Percentiles rank a stretch among this genome's conserved stretches.
These are phyloP conservation scores for Rubia balearica DNA, from an alignment of 305 asterid species.

Conservation along the genomic window DNA sequence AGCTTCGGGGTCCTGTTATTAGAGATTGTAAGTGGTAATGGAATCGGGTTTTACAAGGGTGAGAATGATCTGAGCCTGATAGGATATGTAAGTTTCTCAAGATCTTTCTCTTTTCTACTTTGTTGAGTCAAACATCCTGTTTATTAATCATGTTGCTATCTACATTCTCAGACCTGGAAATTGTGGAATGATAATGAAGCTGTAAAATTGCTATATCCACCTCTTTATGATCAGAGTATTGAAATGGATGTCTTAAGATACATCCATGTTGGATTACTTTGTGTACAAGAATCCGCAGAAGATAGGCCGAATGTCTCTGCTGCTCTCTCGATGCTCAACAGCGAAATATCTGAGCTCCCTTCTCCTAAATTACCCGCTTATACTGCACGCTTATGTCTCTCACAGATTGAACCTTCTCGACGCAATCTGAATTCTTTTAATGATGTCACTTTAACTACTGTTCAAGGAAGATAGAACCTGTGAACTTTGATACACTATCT, in stretches of 20 bases:
- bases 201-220: slow-evolving; percentile 1
- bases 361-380: slow-evolving; percentile 15
- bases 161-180: slow-evolving; percentile 17
- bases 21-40: slow-evolving; percentile 16
- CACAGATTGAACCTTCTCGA: background rate
- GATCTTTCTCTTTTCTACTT: background rate
- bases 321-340: slow-evolving; percentile 13
- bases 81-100: slow-evolving; percentile 7
- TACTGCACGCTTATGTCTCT: background rate
- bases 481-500: background rate
- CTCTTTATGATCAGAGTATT: background rate
- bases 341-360: slow-evolving; percentile 15
- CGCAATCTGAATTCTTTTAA: slow-evolving; percentile 5
- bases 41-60: background rate
- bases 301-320: slow-evolving; percentile 24
- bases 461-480: slow-evolving; percentile 11
- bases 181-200: slow-evolving; percentile 12
- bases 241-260: slow-evolving; percentile 25
- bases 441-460: background rate
- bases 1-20: slow-evolving; percentile 21
- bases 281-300: slow-evolving; percentile 46
- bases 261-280: slow-evolving; percentile 37
- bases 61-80: slow-evolving; percentile 12
- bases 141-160: background rate
- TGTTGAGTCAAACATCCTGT: background rate